Conservation (phyloP, 2,329 filamentous ascomycete genomes). For the Lithohypha guttulata region DNA sequence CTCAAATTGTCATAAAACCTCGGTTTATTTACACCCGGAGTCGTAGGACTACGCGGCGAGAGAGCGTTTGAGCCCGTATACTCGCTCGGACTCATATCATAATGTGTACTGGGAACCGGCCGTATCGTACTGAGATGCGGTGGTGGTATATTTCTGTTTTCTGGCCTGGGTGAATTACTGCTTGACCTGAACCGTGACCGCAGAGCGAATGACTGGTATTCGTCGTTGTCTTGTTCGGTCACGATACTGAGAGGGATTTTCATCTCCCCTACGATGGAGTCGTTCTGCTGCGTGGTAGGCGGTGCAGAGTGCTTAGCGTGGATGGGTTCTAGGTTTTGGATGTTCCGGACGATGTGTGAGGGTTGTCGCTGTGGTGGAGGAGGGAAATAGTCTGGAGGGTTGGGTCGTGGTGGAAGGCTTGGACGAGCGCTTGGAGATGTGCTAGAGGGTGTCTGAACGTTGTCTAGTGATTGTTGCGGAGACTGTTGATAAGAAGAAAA, state of each 20-base stretch:
- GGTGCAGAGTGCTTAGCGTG: background rate
- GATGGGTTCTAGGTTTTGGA: constrained; percentile 4
- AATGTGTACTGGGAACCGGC: background rate
- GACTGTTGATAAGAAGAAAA: background rate
- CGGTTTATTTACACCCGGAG: background rate
- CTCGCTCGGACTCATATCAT: background rate
- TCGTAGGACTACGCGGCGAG: constrained; percentile 1
- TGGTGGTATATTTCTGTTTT: too few relatives aligned
- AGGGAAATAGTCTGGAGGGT: background rate
- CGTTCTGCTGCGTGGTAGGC: background rate
- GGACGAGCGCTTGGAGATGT: background rate
- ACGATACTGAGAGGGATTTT: background rate
- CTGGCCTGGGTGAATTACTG: too few relatives aligned
- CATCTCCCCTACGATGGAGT: background rate
- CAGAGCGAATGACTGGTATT: constrained; percentile 1
- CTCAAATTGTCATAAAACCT: constrained; percentile 7
- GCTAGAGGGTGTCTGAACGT: background rate
- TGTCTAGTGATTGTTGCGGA: background rate
- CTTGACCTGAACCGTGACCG: too few relatives aligned
- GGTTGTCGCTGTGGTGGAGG: constrained; percentile 3
- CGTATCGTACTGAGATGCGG: too few relatives aligned
- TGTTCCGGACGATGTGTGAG: background rate
- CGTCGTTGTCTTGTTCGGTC: constrained; percentile 3
- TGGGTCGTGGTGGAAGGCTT: background rate
- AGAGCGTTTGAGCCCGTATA: too few relatives aligned